phyloP scores from a whole-genome alignment of 352 stramenopile species.

The Saprolegnia parasitica region DNA sequence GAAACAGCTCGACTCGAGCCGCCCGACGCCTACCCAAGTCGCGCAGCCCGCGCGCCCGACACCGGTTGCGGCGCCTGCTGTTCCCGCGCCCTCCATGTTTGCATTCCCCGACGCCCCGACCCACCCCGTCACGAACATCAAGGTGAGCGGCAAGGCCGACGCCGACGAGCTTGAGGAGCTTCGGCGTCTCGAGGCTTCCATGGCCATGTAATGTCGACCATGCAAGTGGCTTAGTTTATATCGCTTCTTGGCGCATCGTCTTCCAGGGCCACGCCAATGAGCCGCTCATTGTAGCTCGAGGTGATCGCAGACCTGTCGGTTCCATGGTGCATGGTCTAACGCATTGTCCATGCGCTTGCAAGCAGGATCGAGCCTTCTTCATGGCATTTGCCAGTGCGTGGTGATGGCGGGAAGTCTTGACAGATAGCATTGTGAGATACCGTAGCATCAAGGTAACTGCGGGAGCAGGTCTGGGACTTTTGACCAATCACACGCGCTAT shows the following conservation, averaged over 20 bases:
- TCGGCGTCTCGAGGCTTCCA: conserved; percentile 79
- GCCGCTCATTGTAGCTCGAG: too few relatives aligned
- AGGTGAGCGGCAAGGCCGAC: conserved; percentile 60
- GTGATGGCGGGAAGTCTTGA: too few relatives aligned
- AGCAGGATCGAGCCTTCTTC: too few relatives aligned
- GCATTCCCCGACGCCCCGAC: conserved; percentile 76
- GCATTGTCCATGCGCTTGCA: too few relatives aligned
- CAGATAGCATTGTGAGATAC: too few relatives aligned
- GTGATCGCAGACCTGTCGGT: too few relatives aligned
- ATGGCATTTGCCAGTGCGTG: too few relatives aligned
- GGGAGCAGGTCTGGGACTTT: not conserved
- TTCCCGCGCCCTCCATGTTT: conserved; percentile 41
- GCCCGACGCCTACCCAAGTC: conserved; percentile 32
- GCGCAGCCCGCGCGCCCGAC: conserved; percentile 25
- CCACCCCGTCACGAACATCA: conserved; percentile 69
- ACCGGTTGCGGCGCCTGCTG: conserved; percentile 12
- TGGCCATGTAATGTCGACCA: conserved; percentile 54
- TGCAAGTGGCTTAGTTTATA: conserved; percentile 14
- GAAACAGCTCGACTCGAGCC: conserved; percentile 31
- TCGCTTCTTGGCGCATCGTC: not conserved
- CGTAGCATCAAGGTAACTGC: too few relatives aligned
- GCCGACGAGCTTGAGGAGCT: conserved; percentile 82
- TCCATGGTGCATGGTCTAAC: too few relatives aligned
- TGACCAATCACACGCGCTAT: not conserved
- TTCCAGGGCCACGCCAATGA: too few relatives aligned